Evolutionary conservation across 1,284 basidiomycete genomes (phyloP).

Genomic region (Fomitopsis palustris): DNA sequence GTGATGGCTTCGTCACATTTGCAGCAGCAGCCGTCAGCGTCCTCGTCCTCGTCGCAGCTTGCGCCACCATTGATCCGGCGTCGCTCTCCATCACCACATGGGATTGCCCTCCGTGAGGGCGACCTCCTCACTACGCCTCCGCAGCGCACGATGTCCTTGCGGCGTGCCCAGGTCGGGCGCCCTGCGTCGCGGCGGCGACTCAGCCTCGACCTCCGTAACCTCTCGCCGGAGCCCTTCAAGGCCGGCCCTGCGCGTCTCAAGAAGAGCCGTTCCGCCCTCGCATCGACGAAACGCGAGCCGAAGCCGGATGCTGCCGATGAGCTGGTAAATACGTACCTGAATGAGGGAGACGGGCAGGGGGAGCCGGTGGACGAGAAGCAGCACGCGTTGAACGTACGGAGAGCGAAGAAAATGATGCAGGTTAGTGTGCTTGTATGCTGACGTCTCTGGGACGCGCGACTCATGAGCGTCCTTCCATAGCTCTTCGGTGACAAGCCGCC

Average conservation of each 20-base stretch:
- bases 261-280: slow-evolving; percentile 8
- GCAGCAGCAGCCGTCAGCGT: neutral
- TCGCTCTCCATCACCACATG: neutral
- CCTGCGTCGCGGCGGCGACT: slow-evolving; percentile 14
- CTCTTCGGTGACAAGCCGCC: slow-evolving; percentile 46
- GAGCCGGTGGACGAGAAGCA: slow-evolving; percentile 30
- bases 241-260: slow-evolving; percentile 4
- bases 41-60: neutral
- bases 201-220: slow-evolving; percentile 23
- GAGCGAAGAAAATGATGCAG: slow-evolving; percentile 47
- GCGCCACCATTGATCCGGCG: neutral
- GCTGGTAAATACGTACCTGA: neutral
- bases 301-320: neutral
- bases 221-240: slow-evolving; percentile 11
- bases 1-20: neutral
- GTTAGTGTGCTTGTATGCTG: slow-evolving; percentile 25
- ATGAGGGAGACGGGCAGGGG: slow-evolving; percentile 4
- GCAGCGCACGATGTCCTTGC: slow-evolving; percentile 16
- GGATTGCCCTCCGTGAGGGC: neutral
- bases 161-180: slow-evolving; percentile 9
- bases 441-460: neutral
- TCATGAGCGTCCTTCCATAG: slow-evolving; percentile 23
- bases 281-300: slow-evolving; percentile 1
- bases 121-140: neutral
- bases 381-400: slow-evolving; percentile 36